A percentile compares a stretch with the other conserved stretches of the same genome.
phyloP scores from a whole-genome alignment of 78 protist genomes.

The Reticulomyxa filosa region DNA sequence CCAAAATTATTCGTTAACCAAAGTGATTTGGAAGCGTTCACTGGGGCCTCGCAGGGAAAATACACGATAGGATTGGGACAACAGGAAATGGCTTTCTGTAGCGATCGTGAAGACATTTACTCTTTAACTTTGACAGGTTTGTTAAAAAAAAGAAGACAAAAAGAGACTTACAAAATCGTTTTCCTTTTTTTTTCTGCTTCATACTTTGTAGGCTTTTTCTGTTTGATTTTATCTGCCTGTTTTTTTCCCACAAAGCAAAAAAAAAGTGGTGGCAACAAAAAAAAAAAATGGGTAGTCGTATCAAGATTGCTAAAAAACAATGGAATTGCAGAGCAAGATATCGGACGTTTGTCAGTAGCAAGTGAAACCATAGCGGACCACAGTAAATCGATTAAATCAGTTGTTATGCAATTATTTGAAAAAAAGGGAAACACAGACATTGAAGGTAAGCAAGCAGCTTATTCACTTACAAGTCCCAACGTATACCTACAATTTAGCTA shows the following conservation, averaged over 20 bases:
- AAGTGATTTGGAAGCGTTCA: constrained; percentile 29
- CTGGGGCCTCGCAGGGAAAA: constrained; percentile 52
- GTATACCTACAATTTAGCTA: too few species aligned
- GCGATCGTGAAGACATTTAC: constrained; percentile 72
- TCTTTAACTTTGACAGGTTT: constrained; percentile 66
- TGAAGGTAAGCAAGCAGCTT: too few species aligned
- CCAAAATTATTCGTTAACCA: constrained; percentile 54
- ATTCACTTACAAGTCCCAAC: too few species aligned
- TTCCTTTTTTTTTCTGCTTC: not conserved
- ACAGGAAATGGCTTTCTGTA: constrained; percentile 50
- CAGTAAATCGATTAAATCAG: constrained; percentile 60
- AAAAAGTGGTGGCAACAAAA: not conserved
- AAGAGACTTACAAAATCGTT: not conserved
- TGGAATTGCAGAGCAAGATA: constrained; percentile 22
- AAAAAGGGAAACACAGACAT: not conserved
- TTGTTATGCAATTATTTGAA: constrained; percentile 46
- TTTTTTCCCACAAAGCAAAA: too few species aligned
- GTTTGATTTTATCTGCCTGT: too few species aligned
- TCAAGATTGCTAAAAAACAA: constrained; percentile 36
- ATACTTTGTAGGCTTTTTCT: too few species aligned
- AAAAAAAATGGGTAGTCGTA: constrained; percentile 3
- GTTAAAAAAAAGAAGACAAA: too few species aligned
- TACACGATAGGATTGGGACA: constrained; percentile 83
- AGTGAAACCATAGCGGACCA: constrained; percentile 78
- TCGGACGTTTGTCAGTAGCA: constrained; percentile 83